Conservation (phyloP, 1,139 yeast genomes). For the Candida tropicalis region DNA sequence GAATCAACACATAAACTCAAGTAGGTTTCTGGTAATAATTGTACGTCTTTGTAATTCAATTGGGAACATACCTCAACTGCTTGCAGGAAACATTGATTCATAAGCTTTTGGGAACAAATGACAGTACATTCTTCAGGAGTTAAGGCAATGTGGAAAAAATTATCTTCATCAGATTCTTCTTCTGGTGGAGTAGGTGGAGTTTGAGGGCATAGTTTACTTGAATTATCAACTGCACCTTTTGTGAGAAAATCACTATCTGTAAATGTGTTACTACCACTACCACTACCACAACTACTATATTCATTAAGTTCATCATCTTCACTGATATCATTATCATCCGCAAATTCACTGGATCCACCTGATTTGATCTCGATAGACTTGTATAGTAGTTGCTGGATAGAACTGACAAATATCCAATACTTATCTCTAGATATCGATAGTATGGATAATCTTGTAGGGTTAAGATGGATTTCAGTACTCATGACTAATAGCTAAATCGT, state of each 20-base stretch:
- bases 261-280: conserved; percentile 9
- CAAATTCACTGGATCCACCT: conserved; percentile 14
- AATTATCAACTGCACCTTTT: conserved; percentile 23
- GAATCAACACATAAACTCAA: conserved; percentile 62
- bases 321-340: conserved; percentile 21
- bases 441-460: conserved; percentile 45
- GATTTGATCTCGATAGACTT: conserved; percentile 19
- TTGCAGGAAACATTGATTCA: conserved; percentile 38
- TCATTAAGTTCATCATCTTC: conserved; percentile 19
- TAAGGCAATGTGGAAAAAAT: conserved; percentile 56
- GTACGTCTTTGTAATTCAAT: conserved; percentile 36
- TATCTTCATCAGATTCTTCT: conserved; percentile 28
- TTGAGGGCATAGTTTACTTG: conserved; percentile 20
- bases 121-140: conserved; percentile 61
- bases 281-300: conserved; percentile 8
- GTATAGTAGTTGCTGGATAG: conserved; percentile 45
- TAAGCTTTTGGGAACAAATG: conserved; percentile 45
- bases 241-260: conserved; percentile 19
- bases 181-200: conserved; percentile 8
- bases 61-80: conserved; percentile 33
- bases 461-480: conserved; percentile 47
- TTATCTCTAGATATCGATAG: conserved; percentile 51
- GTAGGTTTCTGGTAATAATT: conserved; percentile 49
- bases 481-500: conserved; percentile 13
- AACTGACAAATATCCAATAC: conserved; percentile 53